Evolutionary conservation across 202 grass and related monocot species (phyloP).

Genomic region (Schoenoplectus tabernaemontani): DNA sequence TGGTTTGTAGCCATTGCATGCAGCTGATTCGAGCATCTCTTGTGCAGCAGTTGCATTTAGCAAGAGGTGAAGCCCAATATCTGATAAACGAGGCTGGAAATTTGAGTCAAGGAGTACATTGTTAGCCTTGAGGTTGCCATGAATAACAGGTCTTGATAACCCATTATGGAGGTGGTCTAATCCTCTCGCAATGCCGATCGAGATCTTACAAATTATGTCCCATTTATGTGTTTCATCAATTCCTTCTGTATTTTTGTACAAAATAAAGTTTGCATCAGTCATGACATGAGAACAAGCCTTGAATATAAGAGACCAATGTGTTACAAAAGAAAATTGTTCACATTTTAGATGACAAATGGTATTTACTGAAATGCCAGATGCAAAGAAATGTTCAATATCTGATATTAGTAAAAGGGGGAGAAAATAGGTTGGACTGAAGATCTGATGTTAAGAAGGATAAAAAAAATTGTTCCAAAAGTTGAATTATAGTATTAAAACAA

Average conservation of each 20-base stretch:
- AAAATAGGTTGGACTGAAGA: neutral
- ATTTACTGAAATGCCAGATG: neutral
- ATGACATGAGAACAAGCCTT: neutral
- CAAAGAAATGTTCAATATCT: neutral
- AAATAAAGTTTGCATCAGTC: neutral
- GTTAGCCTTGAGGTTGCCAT: constrained; percentile 93
- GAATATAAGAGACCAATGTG: neutral
- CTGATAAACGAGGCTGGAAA: constrained; percentile 75
- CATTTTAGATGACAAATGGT: neutral
- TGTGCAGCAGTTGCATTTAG: constrained; percentile 50
- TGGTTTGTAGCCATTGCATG: constrained; percentile 70
- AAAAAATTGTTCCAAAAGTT: neutral
- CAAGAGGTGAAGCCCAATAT: constrained; percentile 69
- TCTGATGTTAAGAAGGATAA: neutral
- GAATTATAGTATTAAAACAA: neutral
- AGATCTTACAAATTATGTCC: constrained; percentile 80
- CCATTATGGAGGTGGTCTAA: constrained; percentile 81
- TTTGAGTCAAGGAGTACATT: constrained; percentile 87
- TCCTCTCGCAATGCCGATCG: constrained; percentile 76
- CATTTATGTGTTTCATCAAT: constrained; percentile 79
- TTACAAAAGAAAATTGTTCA: neutral
- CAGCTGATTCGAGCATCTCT: constrained; percentile 71
- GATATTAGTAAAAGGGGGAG: neutral
- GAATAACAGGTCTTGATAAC: constrained; percentile 61
- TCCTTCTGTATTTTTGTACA: constrained; percentile 37